These are phyloP conservation scores for Suillus hirtellus DNA, from an alignment of 768 basidiomycete genomes.

Conservation along the genomic window DNA sequence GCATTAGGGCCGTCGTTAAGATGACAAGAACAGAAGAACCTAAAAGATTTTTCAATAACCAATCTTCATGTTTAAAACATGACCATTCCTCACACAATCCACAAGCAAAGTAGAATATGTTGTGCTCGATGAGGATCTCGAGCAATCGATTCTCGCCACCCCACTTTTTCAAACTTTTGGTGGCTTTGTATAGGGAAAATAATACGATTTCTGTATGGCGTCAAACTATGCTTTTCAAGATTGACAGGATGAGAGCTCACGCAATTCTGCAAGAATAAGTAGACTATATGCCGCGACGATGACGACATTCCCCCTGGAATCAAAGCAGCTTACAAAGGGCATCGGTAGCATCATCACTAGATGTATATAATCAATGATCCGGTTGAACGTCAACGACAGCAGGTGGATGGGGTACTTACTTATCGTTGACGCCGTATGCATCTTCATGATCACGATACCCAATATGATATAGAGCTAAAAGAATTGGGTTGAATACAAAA, in stretches of 20 bases:
- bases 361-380: background rate
- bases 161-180: background rate
- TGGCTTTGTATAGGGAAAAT: background rate
- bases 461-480: background rate
- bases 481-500: background rate
- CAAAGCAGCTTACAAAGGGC: background rate
- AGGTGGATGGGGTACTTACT: background rate
- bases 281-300: background rate
- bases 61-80: background rate
- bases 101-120: conserved; percentile 7
- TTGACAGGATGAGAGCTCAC: background rate
- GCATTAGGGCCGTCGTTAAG: background rate
- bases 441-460: background rate
- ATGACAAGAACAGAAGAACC: background rate
- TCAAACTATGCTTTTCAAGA: background rate
- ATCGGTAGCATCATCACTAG: background rate
- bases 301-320: background rate
- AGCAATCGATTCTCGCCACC: background rate
- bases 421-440: background rate
- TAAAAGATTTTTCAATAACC: background rate
- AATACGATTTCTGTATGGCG: background rate
- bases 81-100: background rate
- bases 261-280: background rate
- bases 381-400: background rate
- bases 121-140: conserved; percentile 2